Base-by-base conservation (phyloP, 2,329 filamentous ascomycete genomes). In the Macrophomina pseudophaseolina region DNA sequence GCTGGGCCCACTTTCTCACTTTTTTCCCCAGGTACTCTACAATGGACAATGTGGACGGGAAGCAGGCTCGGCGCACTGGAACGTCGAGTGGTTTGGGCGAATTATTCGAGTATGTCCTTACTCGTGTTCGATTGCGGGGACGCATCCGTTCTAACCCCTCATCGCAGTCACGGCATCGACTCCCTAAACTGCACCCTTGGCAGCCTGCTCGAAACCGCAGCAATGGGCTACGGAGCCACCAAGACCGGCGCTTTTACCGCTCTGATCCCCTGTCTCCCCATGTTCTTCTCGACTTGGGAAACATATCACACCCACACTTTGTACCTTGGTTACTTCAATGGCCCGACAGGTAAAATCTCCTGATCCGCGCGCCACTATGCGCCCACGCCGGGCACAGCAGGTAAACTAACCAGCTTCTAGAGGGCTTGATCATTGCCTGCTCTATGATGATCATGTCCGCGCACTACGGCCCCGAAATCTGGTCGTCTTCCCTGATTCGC, bases 211-310 rank as follows among this genome's bases (percentile, higher is more conserved):
- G 93, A 97, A 80, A 94, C 92, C 5, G 94, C 92, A 16, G 94
- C 94, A 64, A 95, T 99, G 90, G 94, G 92, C 32, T 86, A 97
- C 62, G 95, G 95, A 48, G 88, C 91, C 4, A 92, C 91, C 18
- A 90, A 89, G 70, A 88, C 92, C 23, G 95, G 95, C 71, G 90
- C 95, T 66, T 96, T 97, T 77, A 98, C 95, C 0, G 93, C 94
- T 1, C 83, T 99, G 51, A 89, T 94, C 68, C 95, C 95, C 1
- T 96, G 93, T 72, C 83, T 99, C 52, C 92, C 95, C 68, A 99
- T 99, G 95, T 99, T 97, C 84, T 97, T 99, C 82, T 97, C 94
- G 3, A 99, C 95, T 1, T 99, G 95, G 95, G 95, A 99, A 81
- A 99, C 95, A 0, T 99, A 97, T 79, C 95, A 99, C 80, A 97